phyloP scores from a whole-genome alignment of 2,329 filamentous ascomycete species.

The Penicillium sp. region DNA sequence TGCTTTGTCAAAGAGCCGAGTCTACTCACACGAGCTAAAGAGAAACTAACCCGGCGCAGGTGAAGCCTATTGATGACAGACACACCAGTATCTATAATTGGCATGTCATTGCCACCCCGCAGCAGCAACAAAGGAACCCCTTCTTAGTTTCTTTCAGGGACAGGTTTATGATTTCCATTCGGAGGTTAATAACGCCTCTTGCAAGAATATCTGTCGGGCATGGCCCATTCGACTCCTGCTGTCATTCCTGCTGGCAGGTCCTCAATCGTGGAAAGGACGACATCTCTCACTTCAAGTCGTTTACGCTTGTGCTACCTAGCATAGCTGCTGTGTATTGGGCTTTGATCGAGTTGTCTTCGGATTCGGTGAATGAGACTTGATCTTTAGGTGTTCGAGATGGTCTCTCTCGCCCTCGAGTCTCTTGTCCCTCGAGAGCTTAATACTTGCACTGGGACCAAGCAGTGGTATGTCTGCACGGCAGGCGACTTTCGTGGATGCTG shows the following conservation, averaged over 20 bases:
- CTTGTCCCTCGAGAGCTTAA: slow-evolving; percentile 7
- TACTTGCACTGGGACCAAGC: slow-evolving; percentile 15
- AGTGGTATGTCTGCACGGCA: slow-evolving; percentile 24
- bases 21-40: neutral
- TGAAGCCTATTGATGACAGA: neutral
- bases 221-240: neutral
- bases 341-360: neutral
- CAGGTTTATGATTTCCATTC: neutral
- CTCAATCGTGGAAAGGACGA: neutral
- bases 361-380: neutral
- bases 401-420: neutral
- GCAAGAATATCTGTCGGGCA: neutral
- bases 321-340: neutral
- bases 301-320: neutral
- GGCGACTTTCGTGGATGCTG: slow-evolving; percentile 28
- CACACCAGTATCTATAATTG: neutral
- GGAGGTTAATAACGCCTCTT: neutral
- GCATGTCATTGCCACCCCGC: neutral
- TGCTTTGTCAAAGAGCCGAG: neutral
- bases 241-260: neutral
- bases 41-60: neutral
- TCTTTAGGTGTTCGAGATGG: neutral
- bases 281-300: neutral
- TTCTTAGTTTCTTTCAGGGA: neutral
- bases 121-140: neutral